Conservation (phyloP, 306 rosid genomes). For the Purshia tridentata region DNA sequence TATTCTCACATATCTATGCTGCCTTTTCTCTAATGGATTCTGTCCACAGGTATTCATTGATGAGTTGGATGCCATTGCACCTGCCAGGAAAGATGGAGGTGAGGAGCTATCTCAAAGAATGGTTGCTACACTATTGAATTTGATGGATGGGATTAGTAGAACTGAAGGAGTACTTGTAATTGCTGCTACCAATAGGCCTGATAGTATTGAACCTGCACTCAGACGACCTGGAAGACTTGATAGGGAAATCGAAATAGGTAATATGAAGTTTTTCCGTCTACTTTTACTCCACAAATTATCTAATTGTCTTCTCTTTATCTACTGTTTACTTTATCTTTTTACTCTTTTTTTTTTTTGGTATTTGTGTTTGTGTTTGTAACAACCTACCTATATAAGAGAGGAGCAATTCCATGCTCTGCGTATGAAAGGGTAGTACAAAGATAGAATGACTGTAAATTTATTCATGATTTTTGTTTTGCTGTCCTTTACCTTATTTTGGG, state of each 20-base stretch:
- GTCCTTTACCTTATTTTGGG: background rate
- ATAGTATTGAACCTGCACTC: slow-evolving; percentile 85
- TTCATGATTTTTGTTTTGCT: background rate
- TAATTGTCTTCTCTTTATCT: background rate
- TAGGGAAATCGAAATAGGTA: slow-evolving; percentile 91
- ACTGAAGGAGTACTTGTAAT: slow-evolving; percentile 71
- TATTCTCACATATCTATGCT: background rate
- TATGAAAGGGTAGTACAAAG: background rate
- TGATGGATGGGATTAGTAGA: slow-evolving; percentile 83
- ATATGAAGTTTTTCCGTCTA: background rate
- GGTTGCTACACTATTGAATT: slow-evolving; percentile 71
- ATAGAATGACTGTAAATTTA: background rate
- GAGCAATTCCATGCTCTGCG: background rate
- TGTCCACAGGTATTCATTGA: slow-evolving; percentile 72
- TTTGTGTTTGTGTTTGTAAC: background rate
- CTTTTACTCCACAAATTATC: too few relatives aligned
- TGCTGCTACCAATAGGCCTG: slow-evolving; percentile 87
- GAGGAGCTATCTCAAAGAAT: slow-evolving; percentile 85
- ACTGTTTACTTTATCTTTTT: background rate
- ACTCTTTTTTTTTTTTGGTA: background rate
- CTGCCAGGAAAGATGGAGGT: slow-evolving; percentile 84
- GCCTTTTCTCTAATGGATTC: slow-evolving; percentile 25
- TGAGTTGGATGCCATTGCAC: slow-evolving; percentile 93
- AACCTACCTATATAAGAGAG: background rate
- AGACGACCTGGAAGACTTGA: slow-evolving; percentile 94